These are phyloP conservation scores for Hericium rajendrae DNA, from an alignment of 768 basidiomycete species.

Conservation along the genomic window DNA sequence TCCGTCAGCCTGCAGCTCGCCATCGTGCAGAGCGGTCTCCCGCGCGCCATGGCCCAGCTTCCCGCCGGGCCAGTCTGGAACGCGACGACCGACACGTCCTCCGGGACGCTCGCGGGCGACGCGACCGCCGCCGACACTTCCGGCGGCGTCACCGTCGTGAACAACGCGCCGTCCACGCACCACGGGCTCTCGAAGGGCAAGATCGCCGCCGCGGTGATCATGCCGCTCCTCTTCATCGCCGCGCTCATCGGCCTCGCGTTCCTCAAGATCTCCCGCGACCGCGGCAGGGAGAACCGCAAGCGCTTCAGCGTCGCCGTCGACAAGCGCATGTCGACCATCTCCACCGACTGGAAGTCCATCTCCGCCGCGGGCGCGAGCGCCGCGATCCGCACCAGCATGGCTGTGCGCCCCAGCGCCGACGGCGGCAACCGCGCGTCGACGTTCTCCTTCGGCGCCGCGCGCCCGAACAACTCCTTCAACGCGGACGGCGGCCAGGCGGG, in stretches of 20 bases:
- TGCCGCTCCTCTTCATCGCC: conserved; percentile 49
- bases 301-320: conserved; percentile 61
- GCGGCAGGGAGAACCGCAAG: conserved; percentile 40
- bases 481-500: conserved; percentile 36
- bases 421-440: conserved; percentile 32
- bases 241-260: conserved; percentile 36
- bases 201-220: conserved; percentile 54
- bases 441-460: conserved; percentile 52
- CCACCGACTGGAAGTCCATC: conserved; percentile 68
- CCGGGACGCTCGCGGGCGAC: conserved; percentile 33
- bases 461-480: conserved; percentile 32
- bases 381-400: conserved; percentile 64
- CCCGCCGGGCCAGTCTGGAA: conserved; percentile 65
- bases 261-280: conserved; percentile 43
- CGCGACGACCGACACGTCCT: conserved; percentile 43
- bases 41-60: conserved; percentile 40
- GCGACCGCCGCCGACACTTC: conserved; percentile 23
- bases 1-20: conserved; percentile 44
- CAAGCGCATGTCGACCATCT: conserved; percentile 78
- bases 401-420: conserved; percentile 23
- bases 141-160: conserved; percentile 30
- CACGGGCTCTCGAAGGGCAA: conserved; percentile 37
- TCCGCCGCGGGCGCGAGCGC: conserved; percentile 60
- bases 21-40: conserved; percentile 42
- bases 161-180: conserved; percentile 22